These are phyloP conservation scores for Euphorbia tirucalli DNA, from an alignment of 345 rosid genomes.

Conservation along the genomic window DNA sequence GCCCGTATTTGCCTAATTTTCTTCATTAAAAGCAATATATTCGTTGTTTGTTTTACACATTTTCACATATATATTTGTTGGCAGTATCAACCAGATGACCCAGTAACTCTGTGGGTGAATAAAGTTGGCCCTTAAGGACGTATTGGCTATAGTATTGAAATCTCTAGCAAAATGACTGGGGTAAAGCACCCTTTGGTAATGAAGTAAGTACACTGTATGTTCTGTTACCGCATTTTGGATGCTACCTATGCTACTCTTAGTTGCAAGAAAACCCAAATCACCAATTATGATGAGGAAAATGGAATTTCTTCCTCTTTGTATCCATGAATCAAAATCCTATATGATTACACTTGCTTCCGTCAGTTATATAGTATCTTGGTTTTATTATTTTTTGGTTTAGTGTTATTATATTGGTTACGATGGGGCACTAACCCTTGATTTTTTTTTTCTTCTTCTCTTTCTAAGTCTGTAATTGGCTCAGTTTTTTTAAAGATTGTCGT, in stretches of 20 bases:
- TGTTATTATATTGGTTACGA: not conserved
- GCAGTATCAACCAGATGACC: constrained; percentile 80
- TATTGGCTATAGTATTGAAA: not conserved
- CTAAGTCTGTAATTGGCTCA: not conserved
- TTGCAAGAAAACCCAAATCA: not conserved
- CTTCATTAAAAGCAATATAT: no score
- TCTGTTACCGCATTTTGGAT: not conserved
- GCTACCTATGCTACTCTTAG: not conserved
- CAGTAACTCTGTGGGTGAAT: constrained; percentile 92
- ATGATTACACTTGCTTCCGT: not conserved
- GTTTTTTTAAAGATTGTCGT: not conserved
- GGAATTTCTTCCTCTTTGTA: no score
- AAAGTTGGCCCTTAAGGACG: constrained; percentile 80
- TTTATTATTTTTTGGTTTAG: not conserved
- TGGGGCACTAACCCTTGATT: constrained; percentile 20
- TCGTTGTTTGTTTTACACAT: no score
- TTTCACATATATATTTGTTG: no score
- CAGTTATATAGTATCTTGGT: not conserved
- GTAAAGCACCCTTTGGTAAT: no score
- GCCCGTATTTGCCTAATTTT: no score
- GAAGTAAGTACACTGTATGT: no score
- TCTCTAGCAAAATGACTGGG: not conserved
- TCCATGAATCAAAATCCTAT: no score
- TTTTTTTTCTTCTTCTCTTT: no score
- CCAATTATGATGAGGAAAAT: not conserved